Evolutionary conservation across 768 basidiomycete species (phyloP).

Genomic region (Serendipita sp.): DNA sequence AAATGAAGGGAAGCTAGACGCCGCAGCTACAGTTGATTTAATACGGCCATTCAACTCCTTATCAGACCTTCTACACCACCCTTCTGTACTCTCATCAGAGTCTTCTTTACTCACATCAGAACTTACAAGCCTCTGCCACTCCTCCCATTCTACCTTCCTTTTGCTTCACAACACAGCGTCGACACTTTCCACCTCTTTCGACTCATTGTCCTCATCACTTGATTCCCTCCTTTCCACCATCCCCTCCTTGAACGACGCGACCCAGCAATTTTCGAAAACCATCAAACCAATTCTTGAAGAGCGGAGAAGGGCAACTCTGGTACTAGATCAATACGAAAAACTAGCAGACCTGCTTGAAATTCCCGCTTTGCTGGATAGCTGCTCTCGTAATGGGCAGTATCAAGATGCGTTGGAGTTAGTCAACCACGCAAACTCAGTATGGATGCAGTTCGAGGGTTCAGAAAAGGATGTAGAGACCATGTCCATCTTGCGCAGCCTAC

Average conservation of each 20-base stretch:
- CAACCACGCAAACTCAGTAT: conserved; percentile 45
- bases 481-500: not conserved
- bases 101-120: conserved; percentile 78
- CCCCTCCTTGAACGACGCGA: conserved; percentile 60
- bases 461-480: not conserved
- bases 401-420: conserved; percentile 79
- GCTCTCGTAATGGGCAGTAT: conserved; percentile 84
- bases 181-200: conserved; percentile 54
- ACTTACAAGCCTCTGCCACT: conserved; percentile 75
- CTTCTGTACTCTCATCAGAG: conserved; percentile 62
- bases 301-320: conserved; percentile 57
- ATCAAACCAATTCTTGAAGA: conserved; percentile 52
- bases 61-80: conserved; percentile 55
- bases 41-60: conserved; percentile 39
- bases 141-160: conserved; percentile 83
- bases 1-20: no score
- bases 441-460: conserved; percentile 31
- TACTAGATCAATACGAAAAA: conserved; percentile 91
- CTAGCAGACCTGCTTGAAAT: conserved; percentile 82
- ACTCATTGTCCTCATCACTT: conserved; percentile 60
- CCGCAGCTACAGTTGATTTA: not conserved
- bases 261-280: conserved; percentile 58
- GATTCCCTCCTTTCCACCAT: conserved; percentile 50
- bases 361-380: conserved; percentile 81
- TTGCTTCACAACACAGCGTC: conserved; percentile 71